Percentiles rank a stretch among this genome's conserved stretches.
Conservation (phyloP, 768 basidiomycete genomes). For the Suillus weaverae region DNA sequence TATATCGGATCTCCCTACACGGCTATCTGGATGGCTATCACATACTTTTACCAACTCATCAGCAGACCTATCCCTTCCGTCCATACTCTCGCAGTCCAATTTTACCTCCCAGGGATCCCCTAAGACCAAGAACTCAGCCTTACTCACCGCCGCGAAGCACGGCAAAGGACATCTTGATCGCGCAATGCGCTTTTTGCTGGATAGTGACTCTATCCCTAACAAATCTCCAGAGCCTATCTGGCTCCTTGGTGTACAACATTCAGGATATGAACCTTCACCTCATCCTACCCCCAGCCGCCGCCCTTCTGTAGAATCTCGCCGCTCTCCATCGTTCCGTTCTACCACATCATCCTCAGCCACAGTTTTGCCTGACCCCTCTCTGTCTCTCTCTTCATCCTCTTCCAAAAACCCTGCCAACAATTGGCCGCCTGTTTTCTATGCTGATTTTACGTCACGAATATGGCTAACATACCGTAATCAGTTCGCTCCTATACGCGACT, state of each 20-base stretch:
- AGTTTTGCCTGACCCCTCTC: constrained; percentile 24
- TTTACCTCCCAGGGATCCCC: constrained; percentile 33
- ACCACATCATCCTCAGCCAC: constrained; percentile 42
- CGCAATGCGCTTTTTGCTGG: constrained; percentile 87
- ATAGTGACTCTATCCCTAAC: constrained; percentile 85
- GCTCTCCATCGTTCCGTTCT: constrained; percentile 45
- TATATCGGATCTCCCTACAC: constrained; percentile 69
- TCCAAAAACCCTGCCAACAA: constrained; percentile 35
- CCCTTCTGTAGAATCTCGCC: constrained; percentile 41
- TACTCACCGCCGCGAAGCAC: constrained; percentile 70
- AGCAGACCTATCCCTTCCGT: constrained; percentile 68
- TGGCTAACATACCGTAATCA: constrained; percentile 94
- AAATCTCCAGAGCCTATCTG: constrained; percentile 83
- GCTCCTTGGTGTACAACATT: constrained; percentile 83
- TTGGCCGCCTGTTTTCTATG: constrained; percentile 85
- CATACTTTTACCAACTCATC: constrained; percentile 74
- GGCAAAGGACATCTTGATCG: constrained; percentile 79
- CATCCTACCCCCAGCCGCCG: constrained; percentile 34
- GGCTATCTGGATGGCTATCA: constrained; percentile 79
- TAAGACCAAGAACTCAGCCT: constrained; percentile 47
- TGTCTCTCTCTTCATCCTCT: constrained; percentile 38
- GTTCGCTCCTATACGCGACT: constrained; percentile 78
- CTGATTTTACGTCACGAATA: constrained; percentile 83
- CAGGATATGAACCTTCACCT: constrained; percentile 60
- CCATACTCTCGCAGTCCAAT: constrained; percentile 52